These are phyloP conservation scores for Russula ochroleuca DNA, from an alignment of 768 basidiomycete species.

Conservation along the genomic window DNA sequence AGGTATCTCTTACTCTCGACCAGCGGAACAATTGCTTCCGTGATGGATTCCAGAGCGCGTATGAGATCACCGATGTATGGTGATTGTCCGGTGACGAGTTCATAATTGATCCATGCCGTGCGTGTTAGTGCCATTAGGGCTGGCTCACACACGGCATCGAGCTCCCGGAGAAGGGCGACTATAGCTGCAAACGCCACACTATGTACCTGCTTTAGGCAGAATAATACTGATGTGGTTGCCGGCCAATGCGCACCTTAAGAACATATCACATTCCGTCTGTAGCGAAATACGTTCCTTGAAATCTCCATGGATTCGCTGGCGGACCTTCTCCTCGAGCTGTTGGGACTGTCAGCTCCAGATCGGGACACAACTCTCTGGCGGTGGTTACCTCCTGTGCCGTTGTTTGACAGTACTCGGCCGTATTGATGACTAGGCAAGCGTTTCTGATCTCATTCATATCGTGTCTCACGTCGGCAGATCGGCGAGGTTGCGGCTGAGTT, in stretches of 20 bases:
- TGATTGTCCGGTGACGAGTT: conserved; percentile 85
- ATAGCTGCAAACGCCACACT: conserved; percentile 87
- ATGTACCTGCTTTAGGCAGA: conserved; percentile 5
- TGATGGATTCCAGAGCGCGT: conserved; percentile 66
- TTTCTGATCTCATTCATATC: conserved; percentile 74
- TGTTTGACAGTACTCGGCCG: conserved; percentile 93
- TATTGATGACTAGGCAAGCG: conserved; percentile 89
- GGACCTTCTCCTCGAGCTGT: conserved; percentile 90
- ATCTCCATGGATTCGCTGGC: conserved; percentile 70
- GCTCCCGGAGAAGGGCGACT: conserved; percentile 70
- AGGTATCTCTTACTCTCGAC: conserved; percentile 95
- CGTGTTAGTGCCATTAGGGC: conserved; percentile 73
- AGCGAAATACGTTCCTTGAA: conserved; percentile 78
- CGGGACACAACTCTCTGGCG: not conserved
- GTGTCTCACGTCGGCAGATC: conserved; percentile 74
- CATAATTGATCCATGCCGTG: conserved; percentile 71
- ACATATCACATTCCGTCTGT: conserved; percentile 82
- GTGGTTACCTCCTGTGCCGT: conserved; percentile 74
- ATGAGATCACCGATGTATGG: conserved; percentile 75
- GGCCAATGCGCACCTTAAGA: conserved; percentile 61
- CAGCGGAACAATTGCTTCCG: conserved; percentile 70
- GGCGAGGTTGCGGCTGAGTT: conserved; percentile 46
- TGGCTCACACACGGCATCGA: conserved; percentile 80
- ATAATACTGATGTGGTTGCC: not conserved
- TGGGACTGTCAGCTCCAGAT: conserved; percentile 4